Base-by-base conservation (phyloP, 805 yeast genomes). In the Metschnikowia peoriensis region DNA sequence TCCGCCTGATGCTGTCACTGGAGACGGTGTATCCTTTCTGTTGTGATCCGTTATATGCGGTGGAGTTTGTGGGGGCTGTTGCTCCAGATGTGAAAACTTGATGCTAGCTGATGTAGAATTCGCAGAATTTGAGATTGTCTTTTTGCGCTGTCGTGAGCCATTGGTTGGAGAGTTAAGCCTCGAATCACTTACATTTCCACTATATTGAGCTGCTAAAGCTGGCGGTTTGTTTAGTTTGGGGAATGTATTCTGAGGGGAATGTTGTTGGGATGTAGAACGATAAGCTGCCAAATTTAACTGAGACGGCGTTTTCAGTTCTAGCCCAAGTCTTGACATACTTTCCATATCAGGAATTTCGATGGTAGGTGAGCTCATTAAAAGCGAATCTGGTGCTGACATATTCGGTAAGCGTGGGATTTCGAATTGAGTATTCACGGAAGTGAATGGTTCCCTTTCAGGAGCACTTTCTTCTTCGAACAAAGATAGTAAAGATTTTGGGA, bases 271-370 rank as follows among this genome's bases (percentile, higher is more conserved):
- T 29, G 38, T 43, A 16, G 56, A 52, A 7, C 55, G 54, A 3
- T 46, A 32, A 7, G 50, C 43, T 7, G 51, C 35, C 12, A 47
- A 40, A 38, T 50, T 49, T 11, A 53, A 28, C 41, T 52, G 58
- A 7, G 57, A 51, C 11, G 49, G 44, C 1, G 42, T 37, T 22
- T 51, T 45, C 41, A 46, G 52, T 7, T 51, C 54, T 41, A 56
- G 46, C 14, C 60, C 52, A 40, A 66, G 63, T 15, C 63, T 63
- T 7, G 70, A 63, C 42, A 73, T 50, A 34, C 68, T 68, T 46
- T 81, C 85, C 79, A 85, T 82, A 56, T 78, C 83, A 5, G 93
- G 93, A 41, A 87, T 88, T 64, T 86, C 92, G 29, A 79, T 80
- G 2, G 86, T 75, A 1, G 89, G 86, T 0, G 87, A 80, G 9